Conservation (phyloP, 148 eudicot genomes). For the Persicaria tinctoria region DNA sequence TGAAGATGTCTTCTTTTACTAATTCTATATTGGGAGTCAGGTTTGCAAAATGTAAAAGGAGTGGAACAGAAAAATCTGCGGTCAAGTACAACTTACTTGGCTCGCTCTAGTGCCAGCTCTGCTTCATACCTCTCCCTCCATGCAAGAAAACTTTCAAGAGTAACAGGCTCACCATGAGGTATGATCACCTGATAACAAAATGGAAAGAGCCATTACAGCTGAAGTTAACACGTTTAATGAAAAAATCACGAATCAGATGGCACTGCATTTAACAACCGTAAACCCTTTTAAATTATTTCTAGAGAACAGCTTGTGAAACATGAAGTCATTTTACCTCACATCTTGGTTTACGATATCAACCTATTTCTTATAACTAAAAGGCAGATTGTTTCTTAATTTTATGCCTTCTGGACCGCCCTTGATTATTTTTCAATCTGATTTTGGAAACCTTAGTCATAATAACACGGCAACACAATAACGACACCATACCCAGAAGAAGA, state of each 20-base stretch:
- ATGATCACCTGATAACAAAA: constrained; percentile 50
- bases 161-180: constrained; percentile 99
- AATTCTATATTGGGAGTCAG: not conserved
- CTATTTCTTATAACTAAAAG: not conserved
- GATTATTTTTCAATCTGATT: not conserved
- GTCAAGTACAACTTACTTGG: constrained; percentile 60
- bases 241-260: not conserved
- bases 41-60: not conserved
- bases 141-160: constrained; percentile 79
- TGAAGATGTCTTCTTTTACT: not conserved
- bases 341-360: not conserved
- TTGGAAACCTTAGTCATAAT: not conserved
- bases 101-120: constrained; percentile 89
- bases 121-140: constrained; percentile 99
- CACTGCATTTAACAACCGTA: not conserved
- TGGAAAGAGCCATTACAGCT: not conserved
- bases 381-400: not conserved
- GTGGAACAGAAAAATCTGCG: not conserved
- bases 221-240: not conserved
- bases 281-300: not conserved
- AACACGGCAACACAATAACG: not conserved
- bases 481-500: not conserved
- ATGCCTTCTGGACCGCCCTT: too few species aligned
- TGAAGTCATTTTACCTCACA: not conserved
- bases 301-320: not conserved